Conservation (phyloP, 331 rosid species). For the Quercus lobata region DNA sequence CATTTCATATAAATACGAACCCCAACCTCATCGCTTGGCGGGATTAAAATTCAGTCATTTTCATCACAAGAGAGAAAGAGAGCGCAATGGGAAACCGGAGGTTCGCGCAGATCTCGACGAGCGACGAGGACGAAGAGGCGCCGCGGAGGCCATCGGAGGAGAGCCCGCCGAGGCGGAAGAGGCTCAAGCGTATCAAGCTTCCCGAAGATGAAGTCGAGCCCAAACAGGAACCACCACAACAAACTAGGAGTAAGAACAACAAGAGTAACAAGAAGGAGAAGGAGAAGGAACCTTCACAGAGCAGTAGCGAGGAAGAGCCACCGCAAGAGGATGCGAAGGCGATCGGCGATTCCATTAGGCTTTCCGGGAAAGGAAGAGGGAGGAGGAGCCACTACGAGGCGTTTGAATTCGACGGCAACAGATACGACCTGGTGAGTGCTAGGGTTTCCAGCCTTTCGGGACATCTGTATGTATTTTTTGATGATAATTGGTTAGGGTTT, state of each 20-base stretch:
- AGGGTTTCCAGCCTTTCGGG: background rate
- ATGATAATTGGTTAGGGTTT: slow-evolving; percentile 10
- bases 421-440: slow-evolving; percentile 58
- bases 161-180: slow-evolving; percentile 27
- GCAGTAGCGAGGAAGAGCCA: slow-evolving; percentile 30
- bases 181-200: slow-evolving; percentile 59
- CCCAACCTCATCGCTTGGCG: slow-evolving; percentile 5
- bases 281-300: slow-evolving; percentile 12
- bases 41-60: background rate
- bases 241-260: slow-evolving; percentile 10
- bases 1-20: background rate
- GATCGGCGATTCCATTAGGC: slow-evolving; percentile 58
- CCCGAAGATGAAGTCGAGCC: slow-evolving; percentile 36
- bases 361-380: slow-evolving; percentile 72
- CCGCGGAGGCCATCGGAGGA: slow-evolving; percentile 23
- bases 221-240: background rate
- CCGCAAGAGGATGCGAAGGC: slow-evolving; percentile 71
- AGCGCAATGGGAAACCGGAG: slow-evolving; percentile 70
- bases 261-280: slow-evolving; percentile 16
- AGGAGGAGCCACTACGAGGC: slow-evolving; percentile 61
- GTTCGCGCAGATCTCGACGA: slow-evolving; percentile 59
- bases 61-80: background rate
- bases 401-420: slow-evolving; percentile 72
- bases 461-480: background rate
- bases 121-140: slow-evolving; percentile 76